Conservation (phyloP, 306 rosid species). For the Castanospermum australe region DNA sequence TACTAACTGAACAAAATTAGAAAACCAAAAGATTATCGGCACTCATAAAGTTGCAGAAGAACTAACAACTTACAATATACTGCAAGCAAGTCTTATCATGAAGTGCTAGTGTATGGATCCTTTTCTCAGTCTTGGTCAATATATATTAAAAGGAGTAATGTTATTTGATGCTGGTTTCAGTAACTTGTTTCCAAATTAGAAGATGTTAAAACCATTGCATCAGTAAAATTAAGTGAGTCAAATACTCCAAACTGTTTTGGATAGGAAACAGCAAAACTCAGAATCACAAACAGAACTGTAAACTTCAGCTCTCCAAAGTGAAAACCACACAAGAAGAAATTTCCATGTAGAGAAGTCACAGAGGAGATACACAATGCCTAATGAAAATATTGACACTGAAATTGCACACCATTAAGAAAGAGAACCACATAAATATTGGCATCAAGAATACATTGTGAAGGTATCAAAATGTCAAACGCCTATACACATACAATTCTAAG, state of each 20-base stretch:
- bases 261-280: neutral
- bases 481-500: neutral
- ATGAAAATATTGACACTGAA: neutral
- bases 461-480: neutral
- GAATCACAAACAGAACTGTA: neutral
- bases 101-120: neutral
- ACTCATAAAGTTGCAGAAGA: neutral
- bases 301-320: neutral
- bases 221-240: neutral
- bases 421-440: neutral
- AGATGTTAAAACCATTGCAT: neutral
- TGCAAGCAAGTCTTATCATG: neutral
- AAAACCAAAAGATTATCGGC: neutral
- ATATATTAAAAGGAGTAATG: too few species aligned
- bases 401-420: neutral
- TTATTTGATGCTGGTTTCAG: neutral
- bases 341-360: neutral
- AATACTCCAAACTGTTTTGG: neutral
- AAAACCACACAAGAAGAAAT: neutral
- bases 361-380: neutral
- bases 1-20: neutral
- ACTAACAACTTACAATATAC: neutral
- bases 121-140: too few species aligned
- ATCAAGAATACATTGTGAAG: neutral
- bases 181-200: neutral